Base-by-base conservation (phyloP, 768 basidiomycete species). In the Saitozyma sp. region DNA sequence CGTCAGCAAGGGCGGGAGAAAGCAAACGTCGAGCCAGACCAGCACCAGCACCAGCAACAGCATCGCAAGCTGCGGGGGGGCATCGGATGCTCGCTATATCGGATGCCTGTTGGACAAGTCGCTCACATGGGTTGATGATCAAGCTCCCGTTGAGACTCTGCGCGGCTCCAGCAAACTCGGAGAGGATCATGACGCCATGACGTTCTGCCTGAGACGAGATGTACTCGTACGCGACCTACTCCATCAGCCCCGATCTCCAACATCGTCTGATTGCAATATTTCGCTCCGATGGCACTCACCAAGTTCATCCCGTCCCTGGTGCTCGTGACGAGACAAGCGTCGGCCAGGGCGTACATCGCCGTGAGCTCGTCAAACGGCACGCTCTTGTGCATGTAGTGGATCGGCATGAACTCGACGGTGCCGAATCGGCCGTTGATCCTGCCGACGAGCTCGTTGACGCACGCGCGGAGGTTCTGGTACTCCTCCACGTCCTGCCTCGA, bases 301-400 rank as follows among this genome's bases (percentile, higher is more conserved):
- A 99, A 83, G 81, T 99, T 99, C 96, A 99, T 99, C 55, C 96
- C 96, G 75, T 99, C 96, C 56, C 96, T 83, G 19, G 96, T 99
- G 78, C 88, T 89, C 19, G 91, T 91, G 63, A 99, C 92, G 58
- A 99, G 82, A 78, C 95, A 98, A 42, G 94, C 95, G 74, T 98
- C 96, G 75, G 90, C 91, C 71, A 97, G 85, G 19, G 95, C 92
- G 76, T 98, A 99, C 58, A 99, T 85, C n/a, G 96, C 96, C 62
- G 92, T 94, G 8, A 99, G 85, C 76, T 99, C 96, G 76, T 96
- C 91, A 75, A 97, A 94, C 0, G 87, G 81, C 57, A 98, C 83
- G 66, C 87, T 89, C 81, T 94, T 94, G 85, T 98, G 95, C 91
- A 98, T 92, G 80, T 96, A 98, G 80, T 98, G 96, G 63, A 99